phyloP scores from a whole-genome alignment of 371 early-diverging fungal genomes.

The Syncephalastrum racemosum region DNA sequence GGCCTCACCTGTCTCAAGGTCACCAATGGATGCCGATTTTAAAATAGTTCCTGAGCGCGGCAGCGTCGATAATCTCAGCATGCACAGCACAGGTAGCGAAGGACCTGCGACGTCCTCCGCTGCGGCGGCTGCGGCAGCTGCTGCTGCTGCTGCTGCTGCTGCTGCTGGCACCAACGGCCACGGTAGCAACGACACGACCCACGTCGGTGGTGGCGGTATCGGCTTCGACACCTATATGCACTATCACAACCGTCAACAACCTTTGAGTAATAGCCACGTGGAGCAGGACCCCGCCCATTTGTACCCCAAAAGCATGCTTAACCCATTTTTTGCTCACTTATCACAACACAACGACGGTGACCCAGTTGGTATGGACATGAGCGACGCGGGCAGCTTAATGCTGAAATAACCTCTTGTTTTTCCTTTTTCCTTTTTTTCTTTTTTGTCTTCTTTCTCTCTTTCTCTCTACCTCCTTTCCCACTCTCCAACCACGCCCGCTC shows the following conservation, averaged over 20 bases:
- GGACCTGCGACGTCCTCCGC: neutral
- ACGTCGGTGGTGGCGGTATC: conserved; percentile 13
- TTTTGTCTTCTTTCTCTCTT: conserved; percentile 6
- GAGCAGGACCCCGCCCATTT: conserved; percentile 9
- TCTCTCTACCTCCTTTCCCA: conserved; percentile 3
- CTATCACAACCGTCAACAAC: conserved; percentile 25
- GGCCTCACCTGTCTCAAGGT: too few relatives aligned
- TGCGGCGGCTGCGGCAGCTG: neutral
- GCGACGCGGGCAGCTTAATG: conserved; percentile 29
- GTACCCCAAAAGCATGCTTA: conserved; percentile 23
- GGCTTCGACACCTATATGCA: conserved; percentile 17
- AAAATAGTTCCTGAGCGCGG: too few relatives aligned
- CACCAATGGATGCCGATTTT: too few relatives aligned
- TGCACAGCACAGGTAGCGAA: conserved; percentile 3
- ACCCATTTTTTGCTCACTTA: conserved; percentile 20
- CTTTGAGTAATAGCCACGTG: conserved; percentile 27
- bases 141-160: too few relatives aligned
- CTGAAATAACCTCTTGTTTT: conserved; percentile 23
- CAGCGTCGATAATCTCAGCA: neutral
- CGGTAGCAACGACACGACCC: neutral
- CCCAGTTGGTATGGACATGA: conserved; percentile 18
- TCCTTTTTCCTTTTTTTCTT: conserved; percentile 1
- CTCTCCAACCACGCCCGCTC: neutral
- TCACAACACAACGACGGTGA: conserved; percentile 26
- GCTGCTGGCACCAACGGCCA: neutral